Evolutionary conservation across 768 basidiomycete species (phyloP), one percentile per base, ranked within the genome.

Genomic region (Suillus luteus): DNA sequence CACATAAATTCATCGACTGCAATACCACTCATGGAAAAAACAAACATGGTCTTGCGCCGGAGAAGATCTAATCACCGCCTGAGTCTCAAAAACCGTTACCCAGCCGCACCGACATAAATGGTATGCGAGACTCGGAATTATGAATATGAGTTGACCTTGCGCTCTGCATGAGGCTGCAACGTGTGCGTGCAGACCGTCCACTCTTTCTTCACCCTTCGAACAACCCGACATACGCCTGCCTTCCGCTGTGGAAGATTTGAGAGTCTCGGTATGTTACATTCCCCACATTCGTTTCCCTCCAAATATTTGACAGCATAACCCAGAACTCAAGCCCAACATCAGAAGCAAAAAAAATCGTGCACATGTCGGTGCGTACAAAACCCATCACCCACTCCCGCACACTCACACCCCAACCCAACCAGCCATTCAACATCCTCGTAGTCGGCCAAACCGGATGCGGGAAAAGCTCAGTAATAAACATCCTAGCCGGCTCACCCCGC

Each of bases 391-490:
- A 31, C 2, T 31, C 31, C 31, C 31, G 0, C 0, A 2, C 31
- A 31, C 31, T 31, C 27, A 27, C 31, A 31, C 2, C 31, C 2
- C 31, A 31, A 1, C 31, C 2, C 31, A 31, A 27, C 27, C 27
- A 31, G 31, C 2, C 31, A 31, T 58, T 27, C 40, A 69, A 70
- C n/a, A 64, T 76, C 19, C 67, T 64, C 24, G 31, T 75, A 12
- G 69, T 76, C 41, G 74, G 74, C 46, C 67, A 69, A 62, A 71
- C 67, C 14, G 74, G 74, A n/a, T 64, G 68, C 55, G 75, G 73
- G 35, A 75, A 75, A 62, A 75, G 73, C 51, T 76, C 73, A 0
- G 61, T 75, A 62, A 54, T 76, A 61, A 75, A 75, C 33, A 66
- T 75, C 57, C 66, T 75, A 60, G 69, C 70, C 2, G 75, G 70